Evolutionary conservation across 176 grass and related monocot genomes (phyloP), one percentile per base, ranked within the genome.

Genomic region (Cymbopogon citratus): DNA sequence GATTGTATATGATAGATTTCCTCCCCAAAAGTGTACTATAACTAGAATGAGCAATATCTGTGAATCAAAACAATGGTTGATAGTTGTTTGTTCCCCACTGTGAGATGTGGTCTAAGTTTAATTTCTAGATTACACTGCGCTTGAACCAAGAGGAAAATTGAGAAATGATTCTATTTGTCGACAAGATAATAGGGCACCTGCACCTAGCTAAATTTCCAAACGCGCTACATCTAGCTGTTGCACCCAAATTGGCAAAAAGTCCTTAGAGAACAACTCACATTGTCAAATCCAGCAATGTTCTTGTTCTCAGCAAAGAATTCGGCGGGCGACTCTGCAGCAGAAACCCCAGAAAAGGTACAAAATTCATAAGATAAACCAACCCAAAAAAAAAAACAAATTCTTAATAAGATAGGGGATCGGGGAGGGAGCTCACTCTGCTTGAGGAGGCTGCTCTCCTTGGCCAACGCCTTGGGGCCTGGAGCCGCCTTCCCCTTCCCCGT

Each of bases 271-370:
- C 3, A 90, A 52, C 90, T 90, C 81, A 98, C 95, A 82, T 98
- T 98, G 46, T 98, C 95, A 70, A 98, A 98, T 6, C 95, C 95
- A 3, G 95, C 92, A 40, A 98, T 98, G 81, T 98, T 98, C 76
- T 98, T 98, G 81, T 98, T 98, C 78, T 98, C 92, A 0, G 95
- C 95, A 5, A 98, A 98, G 86, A 98, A 98, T 66, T 98, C 95
- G 0, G 95, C 95, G 3, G 95, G 95, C 14, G 95, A 98, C 82
- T 98, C 95, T 98, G 88, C 81, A 91, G 81, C 46, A 64, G 64
- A 86, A 61, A 79, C 7, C 59, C 29, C 40, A 13, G 75, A 24
- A 61, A 81, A 6, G 14, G 9, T 67, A 13, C 48, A 8, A 40
- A 40, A 64, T 12, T 69, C 28, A 36, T 68, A 36, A 77, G 65